Evolutionary conservation across 495 filamentous ascomycete genomes (phyloP), one percentile per base, ranked within the genome.

Genomic region (Penicillium coprophilum): DNA sequence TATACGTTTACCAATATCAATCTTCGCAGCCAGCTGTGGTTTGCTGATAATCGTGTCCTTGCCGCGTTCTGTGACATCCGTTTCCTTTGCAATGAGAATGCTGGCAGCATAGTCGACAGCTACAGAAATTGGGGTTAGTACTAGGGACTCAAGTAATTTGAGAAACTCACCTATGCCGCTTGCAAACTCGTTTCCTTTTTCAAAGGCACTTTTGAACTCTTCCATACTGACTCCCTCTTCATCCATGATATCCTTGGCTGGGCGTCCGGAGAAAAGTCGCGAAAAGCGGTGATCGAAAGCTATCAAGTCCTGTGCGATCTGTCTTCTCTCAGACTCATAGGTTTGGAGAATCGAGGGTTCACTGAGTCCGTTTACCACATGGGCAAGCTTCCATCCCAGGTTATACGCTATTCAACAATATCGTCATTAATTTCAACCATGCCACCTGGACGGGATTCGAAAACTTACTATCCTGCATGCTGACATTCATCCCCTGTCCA

Each of bases 401-500:
- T 90, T 91, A 66, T 84, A 88, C 0, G 85, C 77, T 66, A 45
- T 30, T 15, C 71, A 64, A 7, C n/a, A 73, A 57, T 34, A 39
- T 53, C 12, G 53, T 39, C n/a, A 23, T 21, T 12, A 3, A 13
- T 1, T 36, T 9, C 3, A 23, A 44, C 11, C 12, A 21, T 10
- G 8, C 8, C 2, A 27, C n/a, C n/a, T n/a, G n/a, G n/a, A n/a
- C n/a, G n/a, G 7, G 1, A 2, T 8, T 23, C 15, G 24, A 43
- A 28, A 43, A 61, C 67, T 56, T 57, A 60, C 63, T 65, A 60
- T 87, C 84, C 63, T 85, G 82, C 71, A 87, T 83, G 12, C 71
- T 76, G 1, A 86, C 82, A 61, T 92, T 91, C 87, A 91, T 90
- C 15, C 88, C 88, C 66, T 89, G 87, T 0, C 87, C 87, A 2